phyloP scores from a whole-genome alignment of 805 yeast genomes.

The Schwanniomyces occidentalis region DNA sequence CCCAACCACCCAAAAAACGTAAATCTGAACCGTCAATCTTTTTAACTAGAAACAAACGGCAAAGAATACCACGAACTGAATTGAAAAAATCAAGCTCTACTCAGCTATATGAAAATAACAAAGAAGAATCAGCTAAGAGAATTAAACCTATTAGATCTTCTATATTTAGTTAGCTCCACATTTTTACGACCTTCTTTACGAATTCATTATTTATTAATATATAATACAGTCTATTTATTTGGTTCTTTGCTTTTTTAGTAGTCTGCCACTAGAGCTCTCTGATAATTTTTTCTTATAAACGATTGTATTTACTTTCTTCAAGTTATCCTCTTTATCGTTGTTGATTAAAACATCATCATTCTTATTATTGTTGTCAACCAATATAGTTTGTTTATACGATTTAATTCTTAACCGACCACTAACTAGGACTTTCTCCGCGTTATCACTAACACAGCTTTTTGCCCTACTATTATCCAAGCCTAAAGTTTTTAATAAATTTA shows the following conservation, averaged over 20 bases:
- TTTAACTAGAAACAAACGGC: slow-evolving; percentile 9
- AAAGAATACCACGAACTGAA: slow-evolving; percentile 7
- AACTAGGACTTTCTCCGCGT: slow-evolving; percentile 63
- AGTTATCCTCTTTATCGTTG: slow-evolving; percentile 17
- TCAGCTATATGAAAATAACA: not conserved
- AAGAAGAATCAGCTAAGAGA: slow-evolving; percentile 9
- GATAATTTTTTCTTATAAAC: slow-evolving; percentile 23
- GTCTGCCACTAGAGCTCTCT: slow-evolving; percentile 23
- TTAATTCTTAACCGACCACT: slow-evolving; percentile 73
- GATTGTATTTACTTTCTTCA: slow-evolving; percentile 13
- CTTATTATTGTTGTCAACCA: slow-evolving; percentile 44
- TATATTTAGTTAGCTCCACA: slow-evolving; percentile 20
- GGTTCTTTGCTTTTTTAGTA: slow-evolving; percentile 19
- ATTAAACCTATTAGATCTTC: slow-evolving; percentile 30
- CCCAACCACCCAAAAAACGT: slow-evolving; percentile 10
- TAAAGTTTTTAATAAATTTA: slow-evolving; percentile 61
- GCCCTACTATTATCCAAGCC: slow-evolving; percentile 71
- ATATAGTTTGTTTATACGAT: slow-evolving; percentile 76
- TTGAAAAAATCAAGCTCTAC: slow-evolving; percentile 6
- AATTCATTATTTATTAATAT: not conserved
- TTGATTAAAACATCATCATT: slow-evolving; percentile 30
- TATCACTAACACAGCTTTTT: slow-evolving; percentile 54
- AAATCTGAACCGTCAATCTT: slow-evolving; percentile 17
- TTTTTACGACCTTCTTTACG: not conserved
- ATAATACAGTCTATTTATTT: not conserved